Evolutionary conservation across 192 early-diverging fungal species (phyloP), one percentile per base, ranked within the genome.

Genomic region (Coemansia sp.): DNA sequence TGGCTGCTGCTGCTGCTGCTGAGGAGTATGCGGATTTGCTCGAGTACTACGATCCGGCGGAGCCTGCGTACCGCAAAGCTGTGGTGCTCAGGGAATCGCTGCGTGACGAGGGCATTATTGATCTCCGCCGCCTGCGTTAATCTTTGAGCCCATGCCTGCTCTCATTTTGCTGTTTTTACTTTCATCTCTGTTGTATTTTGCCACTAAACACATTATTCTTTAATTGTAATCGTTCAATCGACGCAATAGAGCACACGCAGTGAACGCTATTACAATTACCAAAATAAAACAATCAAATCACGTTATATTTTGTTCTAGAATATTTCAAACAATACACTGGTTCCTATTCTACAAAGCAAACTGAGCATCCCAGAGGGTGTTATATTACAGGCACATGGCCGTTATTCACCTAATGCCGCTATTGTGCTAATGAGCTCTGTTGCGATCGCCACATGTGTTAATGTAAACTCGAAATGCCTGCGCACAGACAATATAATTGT

Each of bases 21-120:
- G 74, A 77, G 15, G 74, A 71, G 10, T 69, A 64, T 30, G 64
- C 64, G 3, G 73, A 77, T 30, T 39, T 70, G 47, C 55, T 77
- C 4, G 67, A 77, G 30, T 77, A 77, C 64, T 70, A 53, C 22
- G 73, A 77, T 9, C 73, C 73, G 0, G 53, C 38, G 17, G 73
- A 77, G 48, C 67, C 67, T 0, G 67, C 67, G 0, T 77, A 70
- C 17, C 43, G 48, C 1, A 64, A 42, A 9, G 66, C 66, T 0
- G 37, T 39, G 12, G 42, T 43, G 0, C 55, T 73, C 0, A 53
- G 56, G 34, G 43, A 63, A 34, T 60, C 64, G 12, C 34, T 73
- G 50, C 6, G 27, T 30, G 27, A 41, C 6, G 13, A 39, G 1
- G 4, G 33, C 0, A 23, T 74, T 23, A 67, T 68, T 22, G 58